These are phyloP conservation scores for Candida adriatica DNA, from an alignment of 805 yeast genomes.

Conservation along the genomic window DNA sequence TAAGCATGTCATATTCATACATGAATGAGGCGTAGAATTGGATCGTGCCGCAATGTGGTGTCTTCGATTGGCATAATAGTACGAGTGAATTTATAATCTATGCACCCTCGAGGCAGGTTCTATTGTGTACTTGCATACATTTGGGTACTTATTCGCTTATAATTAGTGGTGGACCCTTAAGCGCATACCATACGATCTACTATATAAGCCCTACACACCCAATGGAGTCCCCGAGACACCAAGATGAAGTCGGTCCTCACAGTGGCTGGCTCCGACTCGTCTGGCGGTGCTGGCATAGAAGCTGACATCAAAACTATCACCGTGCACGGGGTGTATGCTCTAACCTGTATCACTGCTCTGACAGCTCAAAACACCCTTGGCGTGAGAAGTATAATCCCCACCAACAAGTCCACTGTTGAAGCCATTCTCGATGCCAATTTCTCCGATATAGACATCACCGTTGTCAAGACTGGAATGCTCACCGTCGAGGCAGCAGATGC, in stretches of 20 bases:
- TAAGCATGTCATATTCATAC: constrained; percentile 7
- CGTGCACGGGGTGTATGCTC: constrained; percentile 68
- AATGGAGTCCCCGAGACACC: no score
- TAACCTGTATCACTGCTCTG: constrained; percentile 70
- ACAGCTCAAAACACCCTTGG: constrained; percentile 70
- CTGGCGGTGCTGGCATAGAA: constrained; percentile 91
- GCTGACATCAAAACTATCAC: constrained; percentile 80
- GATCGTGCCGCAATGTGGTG: no score
- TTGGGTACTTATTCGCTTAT: no score
- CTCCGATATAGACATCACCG: constrained; percentile 56
- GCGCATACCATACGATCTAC: no score
- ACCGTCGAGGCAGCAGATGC: constrained; percentile 24
- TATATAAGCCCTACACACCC: no score
- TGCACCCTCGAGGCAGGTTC: no score
- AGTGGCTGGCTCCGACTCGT: constrained; percentile 72
- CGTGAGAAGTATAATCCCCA: constrained; percentile 34
- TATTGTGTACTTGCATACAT: no score
- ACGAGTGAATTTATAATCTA: no score
- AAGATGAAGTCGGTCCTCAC: no score
- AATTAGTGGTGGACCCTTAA: no score
- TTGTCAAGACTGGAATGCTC: constrained; percentile 70
- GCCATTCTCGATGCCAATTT: constrained; percentile 47
- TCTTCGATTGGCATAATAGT: no score
- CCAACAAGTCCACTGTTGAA: constrained; percentile 37
- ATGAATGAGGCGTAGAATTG: not conserved